Evolutionary conservation across 805 yeast species (phyloP), one percentile per base, ranked within the genome.

Genomic region (Lipomyces spencermartinsiae): DNA sequence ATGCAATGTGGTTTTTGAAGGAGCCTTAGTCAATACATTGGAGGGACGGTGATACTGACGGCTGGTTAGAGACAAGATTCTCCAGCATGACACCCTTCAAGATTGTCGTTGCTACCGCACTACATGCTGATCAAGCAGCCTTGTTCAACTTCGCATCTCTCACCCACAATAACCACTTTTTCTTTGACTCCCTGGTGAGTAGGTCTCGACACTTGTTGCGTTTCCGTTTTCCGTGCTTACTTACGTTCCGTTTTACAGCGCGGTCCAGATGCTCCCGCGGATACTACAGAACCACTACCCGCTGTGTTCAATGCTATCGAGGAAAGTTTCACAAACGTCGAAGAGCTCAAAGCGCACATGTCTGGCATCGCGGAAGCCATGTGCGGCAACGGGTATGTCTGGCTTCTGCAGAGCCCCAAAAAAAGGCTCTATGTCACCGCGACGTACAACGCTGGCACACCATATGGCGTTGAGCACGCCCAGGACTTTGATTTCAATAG

Each of bases 361-460:
- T 76, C 91, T 67, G 85, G 86, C 66, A 87, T 95, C 0, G 92
- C 94, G 10, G 79, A 82, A 61, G 84, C 89, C 3, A 85, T 92
- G 69, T 87, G 89, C 69, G 98, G 98, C 61, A 94, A 92, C 78
- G 99, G 99, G 2, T 88, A 84, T 79, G 90, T 93, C 10, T 95
- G 98, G 95, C 81, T 95, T 22, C 89, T 93, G 29, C 96, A 94
- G 66, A 78, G 82, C 77, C 77, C 77, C 9, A 71, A 71, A 62
- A 79, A 81, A 72, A 65, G 83, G 39, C 82, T 95, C 74, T 88
- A 86, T 62, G 81, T 95, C 8, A 79, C 91, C 65, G 90, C 92
- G 79, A 89, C 97, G n/a, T 92, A 92, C 79, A 92, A 92, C 76
- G 88, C 93, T 5, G 98, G 98, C 4, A 84, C 91, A 6, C 97